Evolutionary conservation across 2,329 filamentous ascomycete genomes (phyloP), one percentile per base, ranked within the genome.

Genomic region (Diaporthe vexans): DNA sequence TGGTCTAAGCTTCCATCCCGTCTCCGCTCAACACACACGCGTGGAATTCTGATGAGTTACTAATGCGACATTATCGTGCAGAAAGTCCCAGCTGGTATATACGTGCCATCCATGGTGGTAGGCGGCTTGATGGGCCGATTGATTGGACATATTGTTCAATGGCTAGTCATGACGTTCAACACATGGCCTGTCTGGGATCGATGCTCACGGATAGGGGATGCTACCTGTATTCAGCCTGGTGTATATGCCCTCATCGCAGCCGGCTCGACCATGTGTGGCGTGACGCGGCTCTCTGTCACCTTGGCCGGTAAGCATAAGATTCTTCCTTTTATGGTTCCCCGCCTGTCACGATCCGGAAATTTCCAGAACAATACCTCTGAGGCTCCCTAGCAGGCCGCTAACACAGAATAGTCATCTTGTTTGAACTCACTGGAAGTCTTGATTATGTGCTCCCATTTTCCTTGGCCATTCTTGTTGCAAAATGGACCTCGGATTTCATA

Each of bases 51-150:
- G 24, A 51, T 15, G 33, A 21, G 15, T 33, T 2, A 35, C 72
- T 74, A 54, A 74, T 19, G 9, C 5, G 10, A 29, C 10, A 19
- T 21, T 8, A 9, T 17, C 1, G 17, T 10, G 65, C 81, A 91
- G 88, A 98, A 98, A 88, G 92, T 98, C 0, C 97, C 97, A 13
- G 95, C 96, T 0, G 97, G 97, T 76, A 98, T 99, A 78, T 99
- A 99, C 79, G 95, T 99, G 1, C 97, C 97, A 4, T 98, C 96
- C 79, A 99, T 99, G 97, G 97, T 98, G 37, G 95, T 98, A 24
- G 97, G 97, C 77, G 97, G 97, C 80, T 86, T 99, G 24, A 92
- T 98, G 86, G 96, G 96, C 40, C 92, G 96, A 10, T 92, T 97
- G 58, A 90, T 98, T 17, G 97, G 97, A 1, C 97, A 98, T 81